These are phyloP conservation scores for Phanerochaete sordida DNA, from an alignment of 768 basidiomycete species.

Conservation along the genomic window DNA sequence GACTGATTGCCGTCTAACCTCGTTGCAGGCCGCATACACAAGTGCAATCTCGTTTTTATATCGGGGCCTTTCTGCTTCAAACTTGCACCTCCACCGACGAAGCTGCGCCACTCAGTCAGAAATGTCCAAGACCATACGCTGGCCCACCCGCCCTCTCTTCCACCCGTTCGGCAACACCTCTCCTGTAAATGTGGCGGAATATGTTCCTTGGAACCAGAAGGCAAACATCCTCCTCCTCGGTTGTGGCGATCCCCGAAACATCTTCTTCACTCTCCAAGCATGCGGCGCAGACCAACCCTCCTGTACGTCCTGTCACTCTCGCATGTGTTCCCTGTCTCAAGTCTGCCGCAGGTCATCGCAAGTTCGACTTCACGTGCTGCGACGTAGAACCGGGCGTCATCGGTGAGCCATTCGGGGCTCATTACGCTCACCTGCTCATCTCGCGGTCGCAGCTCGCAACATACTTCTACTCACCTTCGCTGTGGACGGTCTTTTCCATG, in stretches of 20 bases:
- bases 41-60: background rate
- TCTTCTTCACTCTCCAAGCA: constrained; percentile 45
- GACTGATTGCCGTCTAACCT: background rate
- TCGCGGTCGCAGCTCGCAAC: constrained; percentile 40
- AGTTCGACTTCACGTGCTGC: constrained; percentile 47
- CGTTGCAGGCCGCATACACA: background rate
- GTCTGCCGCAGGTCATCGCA: constrained; percentile 18
- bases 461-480: constrained; percentile 42
- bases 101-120: background rate
- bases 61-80: background rate
- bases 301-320: constrained; percentile 18
- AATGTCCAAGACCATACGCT: constrained; percentile 44
- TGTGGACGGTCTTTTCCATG: constrained; percentile 26
- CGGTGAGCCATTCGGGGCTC: constrained; percentile 25
- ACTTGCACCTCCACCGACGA: background rate
- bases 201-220: constrained; percentile 41
- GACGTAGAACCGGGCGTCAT: constrained; percentile 47
- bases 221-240: constrained; percentile 49
- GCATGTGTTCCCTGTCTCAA: background rate
- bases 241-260: constrained; percentile 54
- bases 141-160: constrained; percentile 44
- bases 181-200: constrained; percentile 44
- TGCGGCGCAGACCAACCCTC: constrained; percentile 15
- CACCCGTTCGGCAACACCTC: constrained; percentile 61
- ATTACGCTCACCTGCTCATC: background rate